Conservation (phyloP, 2,329 filamentous ascomycete genomes). For the Claviceps sp. region DNA sequence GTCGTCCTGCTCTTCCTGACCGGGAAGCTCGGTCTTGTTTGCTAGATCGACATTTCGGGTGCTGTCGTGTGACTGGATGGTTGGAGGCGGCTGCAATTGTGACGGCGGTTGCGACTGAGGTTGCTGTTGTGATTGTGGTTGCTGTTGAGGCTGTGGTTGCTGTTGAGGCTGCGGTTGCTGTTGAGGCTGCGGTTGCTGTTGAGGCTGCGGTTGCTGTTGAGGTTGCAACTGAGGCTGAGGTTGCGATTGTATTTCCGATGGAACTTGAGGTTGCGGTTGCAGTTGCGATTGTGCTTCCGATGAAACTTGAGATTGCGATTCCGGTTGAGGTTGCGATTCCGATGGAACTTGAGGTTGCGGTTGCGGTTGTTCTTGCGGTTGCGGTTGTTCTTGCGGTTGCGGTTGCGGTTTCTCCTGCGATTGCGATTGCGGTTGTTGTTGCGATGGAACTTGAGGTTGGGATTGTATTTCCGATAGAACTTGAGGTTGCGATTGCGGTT, state of each 20-base stretch:
- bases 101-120: not conserved
- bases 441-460: no score
- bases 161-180: not conserved
- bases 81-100: constrained; percentile 3
- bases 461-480: no score
- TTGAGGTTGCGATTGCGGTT: no score
- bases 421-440: no score
- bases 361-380: no score
- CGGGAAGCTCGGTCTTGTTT: constrained; percentile 11
- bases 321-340: no score
- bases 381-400: no score
- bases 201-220: not conserved
- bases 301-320: no score
- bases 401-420: no score
- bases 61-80: constrained; percentile 10
- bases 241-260: not conserved
- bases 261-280: not conserved
- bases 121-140: not conserved
- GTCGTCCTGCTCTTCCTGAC: constrained; percentile 14
- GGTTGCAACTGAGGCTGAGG: not conserved
- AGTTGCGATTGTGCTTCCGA: no score
- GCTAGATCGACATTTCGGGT: constrained; percentile 12
- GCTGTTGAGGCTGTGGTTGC: not conserved
- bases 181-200: no score
- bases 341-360: no score